Evolutionary conservation across 257 asterid genomes (phyloP), one percentile per base, ranked within the genome.

Genomic region (Fraxinus pennsylvanica): DNA sequence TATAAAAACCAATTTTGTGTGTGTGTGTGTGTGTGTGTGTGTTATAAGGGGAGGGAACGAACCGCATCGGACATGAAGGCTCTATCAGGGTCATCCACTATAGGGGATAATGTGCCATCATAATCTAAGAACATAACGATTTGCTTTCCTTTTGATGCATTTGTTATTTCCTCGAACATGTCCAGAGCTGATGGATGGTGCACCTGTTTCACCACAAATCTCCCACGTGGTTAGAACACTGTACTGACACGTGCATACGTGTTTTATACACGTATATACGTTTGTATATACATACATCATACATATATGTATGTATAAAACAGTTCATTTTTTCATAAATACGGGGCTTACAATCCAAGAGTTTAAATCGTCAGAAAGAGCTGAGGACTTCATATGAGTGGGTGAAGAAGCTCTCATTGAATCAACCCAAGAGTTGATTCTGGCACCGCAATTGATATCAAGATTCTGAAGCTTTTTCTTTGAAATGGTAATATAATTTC

Each of bases 91-190:
- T 94, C 97, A 65, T 90, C 97, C 1, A 94, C 99, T 12, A 94
- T 94, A 71, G 99, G 99, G 0, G 99, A 94, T 47, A 92, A 96
- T 1, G 99, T 94, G 68, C 99, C 99, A 70, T 94, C 99, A 66
- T 94, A 94, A 80, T 94, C 99, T 32, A 94, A 39, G 66, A 94
- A 94, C 96, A 94, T 91, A 32, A 94, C 97, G 32, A 92, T 88
- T 68, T 94, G 93, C 84, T 94, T 94, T 74, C 97, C 96, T n/a
- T 91, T 90, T 0, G 99, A 89, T 29, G 97, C 96, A 25, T 72
- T 87, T 9, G 88, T 90, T 63, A 94, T 94, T 74, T 92, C 86
- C 81, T 90, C 97, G 74, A 94, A 92, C 97, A 88, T 83, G 59
- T 91, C 95, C 1, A 94, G 79, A 15, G 99, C 99, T 17, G 97